phyloP scores from a whole-genome alignment of 2,329 filamentous ascomycete species.

The Sporothrix brasiliensis region DNA sequence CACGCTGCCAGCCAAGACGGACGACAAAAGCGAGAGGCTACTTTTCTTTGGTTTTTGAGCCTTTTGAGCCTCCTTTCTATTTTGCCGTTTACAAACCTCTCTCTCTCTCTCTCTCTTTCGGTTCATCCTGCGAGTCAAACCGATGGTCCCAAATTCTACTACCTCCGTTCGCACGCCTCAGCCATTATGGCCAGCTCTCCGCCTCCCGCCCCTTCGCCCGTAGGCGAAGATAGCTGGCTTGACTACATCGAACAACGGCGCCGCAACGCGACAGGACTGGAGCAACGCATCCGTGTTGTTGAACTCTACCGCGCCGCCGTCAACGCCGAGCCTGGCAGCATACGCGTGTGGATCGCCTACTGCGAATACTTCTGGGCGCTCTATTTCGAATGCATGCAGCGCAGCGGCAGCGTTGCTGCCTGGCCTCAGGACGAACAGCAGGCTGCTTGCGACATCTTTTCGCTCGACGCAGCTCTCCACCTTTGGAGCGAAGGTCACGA shows the following conservation, averaged over 20 bases:
- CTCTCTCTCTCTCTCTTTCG: background rate
- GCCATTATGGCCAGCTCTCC: constrained; percentile 37
- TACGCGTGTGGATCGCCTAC: constrained; percentile 75
- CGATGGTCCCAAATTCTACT: constrained; percentile 30
- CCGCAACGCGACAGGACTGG: constrained; percentile 61
- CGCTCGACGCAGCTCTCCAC: constrained; percentile 65
- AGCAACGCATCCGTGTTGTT: constrained; percentile 69
- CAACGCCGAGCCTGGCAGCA: constrained; percentile 70
- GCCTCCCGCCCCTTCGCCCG: constrained; percentile 47
- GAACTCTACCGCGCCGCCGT: constrained; percentile 73
- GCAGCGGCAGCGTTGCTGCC: constrained; percentile 54
- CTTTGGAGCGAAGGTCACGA: constrained; percentile 73
- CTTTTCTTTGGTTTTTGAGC: constrained; percentile 11
- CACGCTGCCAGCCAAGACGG: background rate
- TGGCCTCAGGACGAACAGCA: constrained; percentile 70
- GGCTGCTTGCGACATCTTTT: constrained; percentile 72
- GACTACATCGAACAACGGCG: constrained; percentile 75
- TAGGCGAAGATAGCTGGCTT: constrained; percentile 77
- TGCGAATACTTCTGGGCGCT: constrained; percentile 77
- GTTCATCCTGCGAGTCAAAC: constrained; percentile 25
- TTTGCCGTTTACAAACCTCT: background rate
- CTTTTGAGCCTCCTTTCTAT: constrained; percentile 1
- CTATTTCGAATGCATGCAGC: constrained; percentile 63
- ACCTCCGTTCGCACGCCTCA: constrained; percentile 25
- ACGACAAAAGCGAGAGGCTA: constrained; percentile 10